Conservation (phyloP, 1,284 basidiomycete genomes). For the Cutaneotrichosporon dermatis region DNA sequence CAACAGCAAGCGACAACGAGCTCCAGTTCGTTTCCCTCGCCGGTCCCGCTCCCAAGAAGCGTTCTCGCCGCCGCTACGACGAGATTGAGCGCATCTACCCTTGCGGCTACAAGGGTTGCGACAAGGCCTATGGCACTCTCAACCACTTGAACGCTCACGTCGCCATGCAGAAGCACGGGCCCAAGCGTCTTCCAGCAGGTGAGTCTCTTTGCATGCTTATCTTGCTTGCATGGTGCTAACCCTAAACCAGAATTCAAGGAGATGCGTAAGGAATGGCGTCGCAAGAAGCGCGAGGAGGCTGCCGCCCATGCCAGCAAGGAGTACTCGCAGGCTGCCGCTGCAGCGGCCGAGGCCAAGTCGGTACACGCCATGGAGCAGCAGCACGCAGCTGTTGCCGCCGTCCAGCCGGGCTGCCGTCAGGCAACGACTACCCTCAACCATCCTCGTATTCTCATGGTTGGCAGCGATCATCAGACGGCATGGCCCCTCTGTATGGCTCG, state of each 20-base stretch:
- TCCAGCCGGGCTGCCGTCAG: not conserved
- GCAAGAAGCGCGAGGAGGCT: slow-evolving; percentile 71
- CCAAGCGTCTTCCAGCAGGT: slow-evolving; percentile 54
- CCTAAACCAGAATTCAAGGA: slow-evolving; percentile 83
- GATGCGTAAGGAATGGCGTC: slow-evolving; percentile 90
- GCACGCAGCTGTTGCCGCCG: not conserved
- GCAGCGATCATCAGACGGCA: not conserved
- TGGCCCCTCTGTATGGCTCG: not conserved
- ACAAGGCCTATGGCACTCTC: slow-evolving; percentile 54
- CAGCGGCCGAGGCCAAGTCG: slow-evolving; percentile 3
- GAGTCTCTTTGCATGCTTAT: slow-evolving; percentile 21
- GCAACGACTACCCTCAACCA: not conserved
- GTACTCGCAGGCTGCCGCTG: slow-evolving; percentile 9
- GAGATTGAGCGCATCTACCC: slow-evolving; percentile 56
- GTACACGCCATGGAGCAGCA: not conserved
- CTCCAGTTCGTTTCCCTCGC: slow-evolving; percentile 26
- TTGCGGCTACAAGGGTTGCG: slow-evolving; percentile 55
- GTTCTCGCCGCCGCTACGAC: slow-evolving; percentile 51
- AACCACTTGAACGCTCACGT: slow-evolving; percentile 59
- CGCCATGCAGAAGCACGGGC: slow-evolving; percentile 57
- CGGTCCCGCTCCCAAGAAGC: slow-evolving; percentile 42
- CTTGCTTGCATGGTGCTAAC: not conserved
- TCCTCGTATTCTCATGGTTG: not conserved
- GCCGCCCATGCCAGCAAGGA: slow-evolving; percentile 27
- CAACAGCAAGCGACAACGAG: slow-evolving; percentile 5